Base-by-base conservation (phyloP, 257 asterid species). In the Voacanga thouarsii region DNA sequence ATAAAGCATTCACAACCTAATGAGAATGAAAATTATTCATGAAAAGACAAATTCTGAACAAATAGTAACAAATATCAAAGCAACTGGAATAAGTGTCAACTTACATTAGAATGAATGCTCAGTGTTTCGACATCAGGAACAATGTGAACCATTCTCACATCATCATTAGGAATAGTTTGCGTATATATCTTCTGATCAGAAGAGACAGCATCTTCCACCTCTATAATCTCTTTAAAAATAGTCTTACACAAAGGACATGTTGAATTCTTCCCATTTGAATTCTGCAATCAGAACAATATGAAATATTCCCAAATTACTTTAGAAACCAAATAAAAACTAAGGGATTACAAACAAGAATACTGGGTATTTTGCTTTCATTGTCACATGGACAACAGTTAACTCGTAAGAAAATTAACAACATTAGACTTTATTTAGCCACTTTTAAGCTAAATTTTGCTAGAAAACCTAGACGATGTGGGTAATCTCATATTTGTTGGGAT, bases 181-280 rank as follows among this genome's bases (percentile, higher is more conserved):
- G 98, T 90, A 64, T 89, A 95, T 87, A 93, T 92, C 83, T 90
- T 95, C 78, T 95, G 98, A 82, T 95, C 99, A 41, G 90, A 88
- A 79, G 90, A 71, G 71, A 77, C 88, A 51, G 94, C 93, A 79
- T 84, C 94, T 1, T 88, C 96, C 74, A 94, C 85, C 85, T 85
- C 90, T 56, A 96, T 85, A 77, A 95, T 95, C 88, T 89, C 87
- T 41, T 79, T 79, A 85, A 91, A 93, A 77, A 83, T 85, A 76
- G 93, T 90, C 89, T 91, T 95, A 91, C 99, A 95, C 83, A 95
- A 84, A 74, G 99, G 99, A 78, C 99, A 95, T 6, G 94, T 89
- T 44, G 96, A 85, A 72, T 82, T 47, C 82, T 90, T 90, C 81
- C 87, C 74, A 41, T 77, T 79, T 71, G 89, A 80, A 82, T 72